Base-by-base conservation (phyloP, 1,284 basidiomycete species). In the Anthracocystis walkeri region DNA sequence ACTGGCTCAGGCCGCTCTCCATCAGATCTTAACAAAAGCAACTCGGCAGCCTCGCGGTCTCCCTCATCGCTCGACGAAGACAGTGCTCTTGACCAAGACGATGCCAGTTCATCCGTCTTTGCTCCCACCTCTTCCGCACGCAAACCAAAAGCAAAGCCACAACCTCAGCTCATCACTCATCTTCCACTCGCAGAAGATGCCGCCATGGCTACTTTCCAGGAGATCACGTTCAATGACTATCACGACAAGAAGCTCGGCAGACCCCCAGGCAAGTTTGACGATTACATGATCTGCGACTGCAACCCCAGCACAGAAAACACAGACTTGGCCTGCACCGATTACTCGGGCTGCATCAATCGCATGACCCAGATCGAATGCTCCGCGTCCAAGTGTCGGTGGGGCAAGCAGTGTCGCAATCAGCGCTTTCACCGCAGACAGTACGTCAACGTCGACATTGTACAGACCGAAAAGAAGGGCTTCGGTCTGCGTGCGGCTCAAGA, bases 351-450 rank as follows among this genome's bases (percentile, higher is more conserved):
- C 86, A 97, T 99, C 88, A 99, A 99, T 86, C 90, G 95, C 65
- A 90, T 98, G 65, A 97, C 97, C 27, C 95, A 97, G 86, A 94
- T 99, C 27, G 96, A 99, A 86, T 99, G 96, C 87, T 86, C 95
- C 23, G 87, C 90, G 18, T 91, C 90, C 52, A 94, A 97, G 78
- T 99, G 96, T 87, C 89, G 91, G 42, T 95, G 94, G 87, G 88
- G 91, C 49, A 85, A 87, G 11, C 89, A 91, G 80, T 99, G 96
- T 85, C 91, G 90, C 85, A 99, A 99, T 85, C 96, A 97, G 87
- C 49, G 66, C 70, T 97, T 98, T 86, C 92, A 95, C 80, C 90
- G 90, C 44, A 90, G 89, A 80, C 88, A 95, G 81, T 97, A 97
- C 86, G 93, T 93, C 7, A 86, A 89, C 45, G 92, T 99, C 69